Evolutionary conservation across 2,329 filamentous ascomycete species (phyloP), one percentile per base, ranked within the genome.

Genomic region (Neocucurbitaria cava): DNA sequence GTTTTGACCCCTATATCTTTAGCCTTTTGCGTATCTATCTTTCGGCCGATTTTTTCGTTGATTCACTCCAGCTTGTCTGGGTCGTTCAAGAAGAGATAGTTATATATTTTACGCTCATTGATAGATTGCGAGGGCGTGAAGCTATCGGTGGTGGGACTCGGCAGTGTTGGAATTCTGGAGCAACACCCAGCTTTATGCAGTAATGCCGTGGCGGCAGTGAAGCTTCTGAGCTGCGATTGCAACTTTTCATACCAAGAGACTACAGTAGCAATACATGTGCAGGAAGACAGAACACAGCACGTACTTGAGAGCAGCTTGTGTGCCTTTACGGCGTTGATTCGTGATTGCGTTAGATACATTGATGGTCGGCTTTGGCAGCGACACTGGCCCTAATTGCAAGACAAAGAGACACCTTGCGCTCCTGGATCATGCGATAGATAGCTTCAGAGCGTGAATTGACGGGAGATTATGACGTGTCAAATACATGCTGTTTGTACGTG

Each of bases 1-100:
- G n/a, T n/a, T n/a, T n/a, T n/a, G n/a, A n/a, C n/a, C n/a, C n/a
- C n/a, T n/a, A n/a, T n/a, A n/a, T n/a, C n/a, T n/a, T 40, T 31
- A 3, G 33, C 17, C 15, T 18, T 28, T n/a, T n/a, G n/a, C n/a
- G n/a, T n/a, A n/a, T n/a, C 18, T 36, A 18, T 13, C 45, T 48
- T 30, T 40, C 24, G 45, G n/a, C 3, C n/a, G 33, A 13, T 31
- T 23, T 48, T 54, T 54, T 49, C 35, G 40, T 54, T 54, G 52
- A 43, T 18, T 42, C 26, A 42, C 26, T 42, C 26, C 44, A 23
- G 41, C 41, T 46, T 48, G 30, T 48, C 45, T 44, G 28, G 18
- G 24, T 26, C 18, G 21, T 54, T 42, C 42, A 54, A 48, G 41
- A 54, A 54, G 52, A 46, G 26, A 35, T 36, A 26, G 5, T 9